Base-by-base conservation (phyloP, 257 asterid genomes). In the Cynanchum wilfordii region DNA sequence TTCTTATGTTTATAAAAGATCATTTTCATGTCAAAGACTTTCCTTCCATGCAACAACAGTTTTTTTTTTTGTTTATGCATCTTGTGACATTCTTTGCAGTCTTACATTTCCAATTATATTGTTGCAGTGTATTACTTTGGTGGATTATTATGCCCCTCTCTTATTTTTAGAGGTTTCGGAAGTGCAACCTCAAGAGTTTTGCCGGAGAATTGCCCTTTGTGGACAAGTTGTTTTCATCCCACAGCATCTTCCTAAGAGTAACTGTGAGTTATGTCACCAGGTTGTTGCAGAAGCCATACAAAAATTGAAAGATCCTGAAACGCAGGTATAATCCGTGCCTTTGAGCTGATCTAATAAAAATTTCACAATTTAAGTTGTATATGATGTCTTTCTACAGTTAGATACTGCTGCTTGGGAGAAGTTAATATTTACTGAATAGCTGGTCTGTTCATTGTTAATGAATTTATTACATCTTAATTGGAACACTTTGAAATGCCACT, bases 281-380 rank as follows among this genome's bases (percentile, higher is more conserved):
- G 82, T 87, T 78, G 85, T 92, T 56, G n/a, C 83, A 10, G 97
- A 90, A 84, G 96, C 89, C 75, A 58, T 90, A 76, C 36, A 75
- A 47, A 95, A 95, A 78, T 81, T 95, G 90, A 84, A 86, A 83
- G 96, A 95, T 85, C 98, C 98, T 3, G 96, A 89, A 70, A 92
- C 96, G 17, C 88, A 86, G 96, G 99, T 90, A 85, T 67, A 29
- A 36, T 54, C 73, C 65, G 12, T 67, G 29, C 45, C 45, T n/a
- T 47, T n/a, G 22, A 20, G 49, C 68, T 44, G 52, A 7, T 49
- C 27, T 49, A 57, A 44, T 22, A 72, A 44, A n/a, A 7, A 16
- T 60, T 42, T n/a, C 8, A 44, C 52, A 22, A 55, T 24, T 38
- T 12, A 12, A 0, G 36, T 57, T 71, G 10, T 54, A 9, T 56